These are phyloP conservation scores for Euphrasia arctica DNA, from an alignment of 305 asterid genomes.

Conservation along the genomic window DNA sequence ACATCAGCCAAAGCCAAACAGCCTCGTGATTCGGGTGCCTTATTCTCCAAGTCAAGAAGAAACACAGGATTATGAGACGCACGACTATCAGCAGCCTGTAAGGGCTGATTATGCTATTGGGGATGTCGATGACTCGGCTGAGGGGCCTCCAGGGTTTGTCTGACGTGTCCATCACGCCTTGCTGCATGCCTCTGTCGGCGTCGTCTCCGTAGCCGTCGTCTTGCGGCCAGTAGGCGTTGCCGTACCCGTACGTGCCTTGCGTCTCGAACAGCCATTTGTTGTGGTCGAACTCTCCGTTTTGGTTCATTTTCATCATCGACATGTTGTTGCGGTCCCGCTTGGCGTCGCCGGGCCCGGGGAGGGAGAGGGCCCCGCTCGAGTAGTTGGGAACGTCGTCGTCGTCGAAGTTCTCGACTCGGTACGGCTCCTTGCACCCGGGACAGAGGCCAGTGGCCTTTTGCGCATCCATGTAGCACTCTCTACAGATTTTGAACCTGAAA, in stretches of 20 bases:
- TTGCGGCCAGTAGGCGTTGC: neutral
- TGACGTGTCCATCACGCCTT: neutral
- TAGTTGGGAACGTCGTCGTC: slow-evolving; percentile 2
- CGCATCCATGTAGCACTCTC: slow-evolving; percentile 9
- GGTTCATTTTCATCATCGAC: slow-evolving; percentile 6
- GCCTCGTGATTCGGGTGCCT: neutral
- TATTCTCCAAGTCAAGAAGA: neutral
- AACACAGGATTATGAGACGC: neutral
- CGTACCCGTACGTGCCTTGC: slow-evolving; percentile 6
- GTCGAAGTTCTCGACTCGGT: neutral
- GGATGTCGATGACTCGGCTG: neutral
- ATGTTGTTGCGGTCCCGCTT: neutral
- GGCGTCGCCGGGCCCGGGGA: neutral
- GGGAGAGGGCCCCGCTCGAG: neutral
- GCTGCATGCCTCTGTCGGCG: neutral
- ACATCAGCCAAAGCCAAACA: slow-evolving; percentile 3
- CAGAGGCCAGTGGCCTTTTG: neutral
- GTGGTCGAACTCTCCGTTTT: slow-evolving; percentile 6
- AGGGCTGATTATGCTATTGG: slow-evolving; percentile 3
- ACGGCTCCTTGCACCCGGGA: slow-evolving; percentile 2
- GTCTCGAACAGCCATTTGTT: slow-evolving; percentile 5
- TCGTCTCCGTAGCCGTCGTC: neutral
- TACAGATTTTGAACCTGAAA: slow-evolving; percentile 1
- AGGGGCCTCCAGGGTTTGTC: slow-evolving; percentile 5
- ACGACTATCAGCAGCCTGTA: neutral